A percentile compares a stretch with the other conserved stretches of the same genome.
Conservation (phyloP, 306 rosid genomes). For the Fagus crenata region DNA sequence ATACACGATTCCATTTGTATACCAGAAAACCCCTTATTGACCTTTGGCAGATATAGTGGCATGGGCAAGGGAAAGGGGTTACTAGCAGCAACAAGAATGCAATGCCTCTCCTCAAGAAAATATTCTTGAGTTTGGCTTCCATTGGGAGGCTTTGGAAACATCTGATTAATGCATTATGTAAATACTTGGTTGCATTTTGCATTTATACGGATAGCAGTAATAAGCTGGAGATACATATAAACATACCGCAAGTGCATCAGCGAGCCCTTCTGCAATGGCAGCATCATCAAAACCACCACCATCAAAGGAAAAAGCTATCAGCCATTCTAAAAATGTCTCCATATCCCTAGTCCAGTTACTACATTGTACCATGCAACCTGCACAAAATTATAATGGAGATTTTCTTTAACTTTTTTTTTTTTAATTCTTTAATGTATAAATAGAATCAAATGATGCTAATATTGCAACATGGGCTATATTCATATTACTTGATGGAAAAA, state of each 20-base stretch:
- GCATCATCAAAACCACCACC: neutral
- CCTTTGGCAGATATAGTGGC: conserved; percentile 13
- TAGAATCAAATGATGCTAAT: no score
- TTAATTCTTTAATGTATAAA: no score
- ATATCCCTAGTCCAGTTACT: conserved; percentile 1
- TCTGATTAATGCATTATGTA: conserved; percentile 19
- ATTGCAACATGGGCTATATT: no score
- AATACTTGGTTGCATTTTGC: neutral
- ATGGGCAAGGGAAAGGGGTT: conserved; percentile 11
- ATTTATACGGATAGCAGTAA: no score
- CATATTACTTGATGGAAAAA: no score
- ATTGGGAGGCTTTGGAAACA: conserved; percentile 20
- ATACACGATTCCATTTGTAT: neutral
- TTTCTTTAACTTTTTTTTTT: no score
- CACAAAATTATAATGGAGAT: no score
- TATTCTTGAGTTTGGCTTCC: conserved; percentile 5
- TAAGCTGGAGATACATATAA: neutral
- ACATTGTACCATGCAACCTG: conserved; percentile 6
- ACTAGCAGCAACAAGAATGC: conserved; percentile 18
- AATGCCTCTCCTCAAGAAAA: conserved; percentile 22
- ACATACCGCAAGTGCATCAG: conserved; percentile 26
- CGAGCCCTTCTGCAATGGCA: conserved; percentile 21
- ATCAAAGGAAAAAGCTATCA: conserved; percentile 19
- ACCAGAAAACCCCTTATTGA: neutral
- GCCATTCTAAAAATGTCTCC: neutral